Base-by-base conservation (phyloP, 768 basidiomycete genomes). In the Hericium alpestre region DNA sequence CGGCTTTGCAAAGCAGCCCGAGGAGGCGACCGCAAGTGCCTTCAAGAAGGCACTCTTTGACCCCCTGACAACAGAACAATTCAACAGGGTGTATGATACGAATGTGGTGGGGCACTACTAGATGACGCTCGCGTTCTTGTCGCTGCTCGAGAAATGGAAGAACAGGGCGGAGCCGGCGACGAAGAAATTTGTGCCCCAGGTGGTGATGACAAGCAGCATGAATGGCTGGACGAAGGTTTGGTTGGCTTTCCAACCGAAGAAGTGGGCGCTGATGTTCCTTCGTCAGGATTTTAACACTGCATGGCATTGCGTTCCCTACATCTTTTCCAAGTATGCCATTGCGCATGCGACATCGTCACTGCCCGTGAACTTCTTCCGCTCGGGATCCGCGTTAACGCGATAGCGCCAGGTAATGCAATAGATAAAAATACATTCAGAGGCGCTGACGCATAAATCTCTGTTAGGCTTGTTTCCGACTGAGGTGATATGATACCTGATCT, bases 71-170 rank as follows among this genome's bases (percentile, higher is more conserved):
- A 66, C 73, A 41, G 69, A 73, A 3, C 61, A 67, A 13, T 78
- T 78, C 57, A 64, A 69, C 57, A 66, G 72, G 40, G 62, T 61
- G 10, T 51, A 72, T 27, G 65, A 67, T 56, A 73, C 74, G 13
- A 77, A 77, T 58, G 71, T 74, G 0, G 70, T 74, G 10, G 76
- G 73, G 0, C 75, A 79, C 4, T 79, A 79, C 64, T 82, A 79
- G 76, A 67, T 79, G 18, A 74, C 79, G 0, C 76, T 80, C 60
- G 79, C 80, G 10, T 80, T 81, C 68, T 69, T 82, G 8, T 79
- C 78, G 4, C 67, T 82, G 0, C 70, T 82, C 7, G 76, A 78
- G 59, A 74, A 72, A 51, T 76, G 76, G 75, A 76, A 76, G 61
- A 64, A 63, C 12, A 51, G 32, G 25, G 66, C 63, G 16, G 64